phyloP scores from a whole-genome alignment of 805 yeast species.

The Metschnikowia lachancei region DNA sequence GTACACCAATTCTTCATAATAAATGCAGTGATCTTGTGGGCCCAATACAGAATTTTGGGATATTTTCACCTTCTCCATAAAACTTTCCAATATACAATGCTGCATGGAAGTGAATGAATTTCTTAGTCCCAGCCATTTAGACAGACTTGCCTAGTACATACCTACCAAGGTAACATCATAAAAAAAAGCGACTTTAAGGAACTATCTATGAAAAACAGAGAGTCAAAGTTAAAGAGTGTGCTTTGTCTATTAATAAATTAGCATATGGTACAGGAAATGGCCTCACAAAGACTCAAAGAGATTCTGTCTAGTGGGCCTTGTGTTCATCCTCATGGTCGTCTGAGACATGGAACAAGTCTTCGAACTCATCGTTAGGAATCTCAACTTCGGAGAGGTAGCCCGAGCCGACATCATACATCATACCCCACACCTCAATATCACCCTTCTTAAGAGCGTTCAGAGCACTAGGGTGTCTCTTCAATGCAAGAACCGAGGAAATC shows the following conservation, averaged over 20 bases:
- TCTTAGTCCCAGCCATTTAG: too few relatives aligned
- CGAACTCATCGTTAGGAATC: conserved; percentile 41
- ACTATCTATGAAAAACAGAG: too few relatives aligned
- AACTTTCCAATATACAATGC: too few relatives aligned
- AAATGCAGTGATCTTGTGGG: too few relatives aligned
- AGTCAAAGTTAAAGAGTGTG: not conserved
- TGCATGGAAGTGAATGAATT: too few relatives aligned
- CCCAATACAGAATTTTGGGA: too few relatives aligned
- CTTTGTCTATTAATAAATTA: conserved; percentile 4
- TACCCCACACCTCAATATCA: conserved; percentile 24
- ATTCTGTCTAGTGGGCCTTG: conserved; percentile 20
- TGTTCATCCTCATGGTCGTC: conserved; percentile 30
- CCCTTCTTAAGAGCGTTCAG: conserved; percentile 22
- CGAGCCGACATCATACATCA: conserved; percentile 22
- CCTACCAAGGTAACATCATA: too few relatives aligned
- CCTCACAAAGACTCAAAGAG: not conserved
- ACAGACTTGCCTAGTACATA: too few relatives aligned
- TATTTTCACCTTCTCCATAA: too few relatives aligned
- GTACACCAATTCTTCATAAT: too few relatives aligned
- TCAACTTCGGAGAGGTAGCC: conserved; percentile 23
- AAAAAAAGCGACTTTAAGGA: too few relatives aligned
- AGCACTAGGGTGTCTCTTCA: conserved; percentile 23
- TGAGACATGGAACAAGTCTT: conserved; percentile 39
- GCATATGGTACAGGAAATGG: conserved; percentile 5
- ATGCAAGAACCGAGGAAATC: conserved; percentile 19